Evolutionary conservation across 345 rosid species (phyloP).

Genomic region (Dipteronia dyeriana): DNA sequence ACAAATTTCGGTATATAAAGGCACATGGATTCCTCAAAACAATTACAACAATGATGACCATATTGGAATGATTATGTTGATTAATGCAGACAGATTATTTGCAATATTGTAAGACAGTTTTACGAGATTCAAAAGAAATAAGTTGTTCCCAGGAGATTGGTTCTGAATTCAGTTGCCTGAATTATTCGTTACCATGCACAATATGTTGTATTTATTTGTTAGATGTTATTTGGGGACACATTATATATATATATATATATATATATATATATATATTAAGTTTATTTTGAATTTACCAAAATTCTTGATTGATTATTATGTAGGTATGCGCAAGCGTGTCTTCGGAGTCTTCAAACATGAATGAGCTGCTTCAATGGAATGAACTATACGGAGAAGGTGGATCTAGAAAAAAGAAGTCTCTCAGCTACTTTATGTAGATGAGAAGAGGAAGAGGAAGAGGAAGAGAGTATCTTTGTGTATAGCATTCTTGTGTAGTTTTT

Average conservation of each 20-base stretch:
- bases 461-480: conserved; percentile 28
- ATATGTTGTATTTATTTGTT: too few relatives aligned
- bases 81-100: neutral
- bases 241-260: too few relatives aligned
- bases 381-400: conserved; percentile 99
- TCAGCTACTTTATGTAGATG: conserved; percentile 96
- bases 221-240: too few relatives aligned
- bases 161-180: neutral
- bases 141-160: neutral
- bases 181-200: too few relatives aligned
- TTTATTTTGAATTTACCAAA: neutral
- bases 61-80: too few relatives aligned
- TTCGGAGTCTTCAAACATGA: conserved; percentile 93
- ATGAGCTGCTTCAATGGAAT: conserved; percentile 93
- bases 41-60: neutral
- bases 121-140: neutral
- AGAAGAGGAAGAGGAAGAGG: neutral
- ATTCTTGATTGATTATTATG: neutral
- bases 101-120: neutral
- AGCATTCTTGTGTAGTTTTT: conserved; percentile 34
- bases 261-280: too few relatives aligned
- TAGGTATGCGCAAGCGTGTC: conserved; percentile 99
- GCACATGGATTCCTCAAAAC: neutral
- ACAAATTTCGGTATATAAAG: neutral
- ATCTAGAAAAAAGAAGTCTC: conserved; percentile 81